These are phyloP conservation scores for Globisporangium apiculatum DNA, from an alignment of 352 stramenopile genomes.

Conservation along the genomic window DNA sequence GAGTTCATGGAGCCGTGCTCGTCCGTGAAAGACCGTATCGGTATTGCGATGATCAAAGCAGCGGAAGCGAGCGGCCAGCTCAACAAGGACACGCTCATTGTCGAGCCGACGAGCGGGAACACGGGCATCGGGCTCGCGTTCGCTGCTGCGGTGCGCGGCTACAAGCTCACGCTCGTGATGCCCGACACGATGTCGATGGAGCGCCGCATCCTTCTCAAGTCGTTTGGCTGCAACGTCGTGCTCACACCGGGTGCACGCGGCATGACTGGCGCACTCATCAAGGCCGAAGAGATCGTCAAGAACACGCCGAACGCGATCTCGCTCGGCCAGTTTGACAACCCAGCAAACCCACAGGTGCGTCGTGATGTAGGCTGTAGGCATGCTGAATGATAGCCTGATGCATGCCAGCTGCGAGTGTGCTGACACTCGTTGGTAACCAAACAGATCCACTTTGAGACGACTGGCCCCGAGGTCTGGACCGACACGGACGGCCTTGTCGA, in stretches of 20 bases:
- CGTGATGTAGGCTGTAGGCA: too few species aligned
- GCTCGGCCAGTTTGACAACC: slow-evolving; percentile 96
- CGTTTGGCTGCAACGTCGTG: slow-evolving; percentile 88
- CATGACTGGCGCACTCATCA: slow-evolving; percentile 74
- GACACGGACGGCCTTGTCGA: slow-evolving; percentile 85
- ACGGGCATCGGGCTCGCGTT: slow-evolving; percentile 93
- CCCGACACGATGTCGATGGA: slow-evolving; percentile 95
- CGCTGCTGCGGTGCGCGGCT: slow-evolving; percentile 84
- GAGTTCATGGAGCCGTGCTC: slow-evolving; percentile 88
- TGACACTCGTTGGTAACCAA: too few species aligned
- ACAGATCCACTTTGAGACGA: slow-evolving; percentile 85
- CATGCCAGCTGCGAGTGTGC: not conserved
- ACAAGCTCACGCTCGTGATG: slow-evolving; percentile 94
- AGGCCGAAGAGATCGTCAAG: slow-evolving; percentile 69
- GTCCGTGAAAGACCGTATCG: slow-evolving; percentile 84
- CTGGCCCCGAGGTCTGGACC: slow-evolving; percentile 82
- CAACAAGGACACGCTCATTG: slow-evolving; percentile 78
- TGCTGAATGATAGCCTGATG: not conserved
- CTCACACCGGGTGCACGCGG: slow-evolving; percentile 86
- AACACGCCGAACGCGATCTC: slow-evolving; percentile 77
- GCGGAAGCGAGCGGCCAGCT: slow-evolving; percentile 65
- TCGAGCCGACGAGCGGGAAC: slow-evolving; percentile 94
- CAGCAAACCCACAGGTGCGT: slow-evolving; percentile 87
- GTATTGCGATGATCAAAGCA: slow-evolving; percentile 79
- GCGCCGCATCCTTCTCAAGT: slow-evolving; percentile 92